Evolutionary conservation across 371 early-diverging fungal genomes (phyloP), one percentile per base, ranked within the genome.

Genomic region (Mortierella sp.): DNA sequence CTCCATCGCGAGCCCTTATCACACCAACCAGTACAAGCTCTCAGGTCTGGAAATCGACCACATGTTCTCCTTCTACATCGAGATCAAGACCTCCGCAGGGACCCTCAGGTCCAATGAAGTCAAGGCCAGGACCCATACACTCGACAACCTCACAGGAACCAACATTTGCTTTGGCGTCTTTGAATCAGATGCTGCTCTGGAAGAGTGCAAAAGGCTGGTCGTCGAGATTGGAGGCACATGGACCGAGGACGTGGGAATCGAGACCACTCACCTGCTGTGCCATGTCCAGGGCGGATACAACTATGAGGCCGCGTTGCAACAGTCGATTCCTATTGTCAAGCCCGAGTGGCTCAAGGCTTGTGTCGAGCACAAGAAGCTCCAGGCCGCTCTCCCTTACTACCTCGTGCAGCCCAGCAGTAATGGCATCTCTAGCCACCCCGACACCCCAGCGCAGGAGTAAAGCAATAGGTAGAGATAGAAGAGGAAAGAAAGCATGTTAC

Each of bases 121-220:
- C 24, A 87, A 81, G n/a, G 93, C 93, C 64, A 92, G 91, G 75
- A 98, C 99, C 8, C 97, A 98, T 80, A 91, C 95, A 44, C 90
- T 98, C 89, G 97, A 97, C 70, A 97, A 99, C 87, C 90, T 99
- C 69, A 97, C 97, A n/a, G 98, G 98, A 43, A 96, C 98, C 76
- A 92, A 95, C 76, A 95, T 97, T 26, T 96, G 95, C 79, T 98
- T 98, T 90, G 98, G 98, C 28, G 91, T 88, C n/a, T 95, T 97
- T 87, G 92, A 94, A 64, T 80, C 84, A 11, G 91, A 91, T 26
- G 82, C 90, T 26, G 93, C 90, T 3, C 78, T 95, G 48, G 94
- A 94, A 51, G 92, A 93, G 69, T 90, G 98, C 72, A 95, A 95
- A 82, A 93, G 92, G 54, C 87, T 96, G 6, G 81, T 97, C 55